Conservation (phyloP, 176 grass and related monocot genomes). For the Ananas comosus region DNA sequence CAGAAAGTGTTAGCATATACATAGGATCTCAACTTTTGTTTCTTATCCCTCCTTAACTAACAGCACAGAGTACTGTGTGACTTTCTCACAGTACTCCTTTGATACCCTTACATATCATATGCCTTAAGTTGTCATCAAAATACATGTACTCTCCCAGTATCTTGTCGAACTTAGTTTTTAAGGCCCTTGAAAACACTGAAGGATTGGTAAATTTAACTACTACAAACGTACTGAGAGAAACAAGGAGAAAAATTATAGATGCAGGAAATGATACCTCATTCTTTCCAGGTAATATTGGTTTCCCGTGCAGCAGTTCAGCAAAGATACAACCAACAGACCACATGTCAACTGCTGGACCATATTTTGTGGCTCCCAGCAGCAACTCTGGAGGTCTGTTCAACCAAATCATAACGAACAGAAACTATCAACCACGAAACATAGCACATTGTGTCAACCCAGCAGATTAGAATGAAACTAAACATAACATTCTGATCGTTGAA, state of each 20-base stretch:
- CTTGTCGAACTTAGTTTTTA: neutral
- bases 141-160: no score
- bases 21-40: neutral
- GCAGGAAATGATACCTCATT: slow-evolving; percentile 53
- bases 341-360: slow-evolving; percentile 90
- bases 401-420: slow-evolving; percentile 20
- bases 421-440: neutral
- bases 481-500: neutral
- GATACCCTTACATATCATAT: neutral
- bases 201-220: neutral
- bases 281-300: slow-evolving; percentile 83
- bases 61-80: neutral
- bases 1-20: neutral
- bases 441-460: neutral
- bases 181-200: neutral
- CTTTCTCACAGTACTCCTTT: neutral
- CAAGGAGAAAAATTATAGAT: neutral
- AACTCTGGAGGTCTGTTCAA: slow-evolving; percentile 78
- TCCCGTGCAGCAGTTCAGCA: slow-evolving; percentile 83
- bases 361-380: slow-evolving; percentile 71
- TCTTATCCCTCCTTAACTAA: neutral
- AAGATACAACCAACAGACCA: slow-evolving; percentile 99
- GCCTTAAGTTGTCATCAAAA: no score
- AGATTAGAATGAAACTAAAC: neutral
- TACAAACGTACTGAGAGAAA: neutral